These are phyloP conservation scores for Aspergillus clavatus DNA, from an alignment of 2,329 filamentous ascomycete species.

Conservation along the genomic window DNA sequence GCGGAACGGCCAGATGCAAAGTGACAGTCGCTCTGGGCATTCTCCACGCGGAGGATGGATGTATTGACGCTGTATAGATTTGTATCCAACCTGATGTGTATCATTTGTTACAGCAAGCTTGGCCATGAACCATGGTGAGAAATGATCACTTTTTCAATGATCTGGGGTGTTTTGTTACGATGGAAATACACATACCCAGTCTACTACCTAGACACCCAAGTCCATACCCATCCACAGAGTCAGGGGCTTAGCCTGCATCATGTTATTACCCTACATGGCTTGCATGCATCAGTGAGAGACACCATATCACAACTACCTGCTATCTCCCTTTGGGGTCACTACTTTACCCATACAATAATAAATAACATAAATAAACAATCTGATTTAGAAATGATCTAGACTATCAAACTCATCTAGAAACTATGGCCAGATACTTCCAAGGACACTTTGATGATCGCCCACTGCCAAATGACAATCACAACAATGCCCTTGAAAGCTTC, in stretches of 20 bases:
- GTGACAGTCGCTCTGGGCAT: constrained; percentile 12
- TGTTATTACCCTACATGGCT: not conserved
- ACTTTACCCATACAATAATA: no score
- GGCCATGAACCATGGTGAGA: no score
- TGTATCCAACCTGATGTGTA: not conserved
- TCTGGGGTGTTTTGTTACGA: no score
- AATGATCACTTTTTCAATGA: no score
- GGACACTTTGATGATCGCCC: not conserved
- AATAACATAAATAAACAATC: no score
- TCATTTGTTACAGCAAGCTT: no score
- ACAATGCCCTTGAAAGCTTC: not conserved
- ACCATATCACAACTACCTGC: no score
- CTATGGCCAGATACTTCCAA: not conserved
- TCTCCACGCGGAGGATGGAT: constrained; percentile 9
- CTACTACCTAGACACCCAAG: no score
- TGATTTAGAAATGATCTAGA: not conserved
- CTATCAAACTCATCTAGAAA: not conserved
- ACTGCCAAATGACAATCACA: no score
- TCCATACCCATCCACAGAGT: no score
- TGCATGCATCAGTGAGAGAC: not conserved
- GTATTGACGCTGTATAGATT: not conserved
- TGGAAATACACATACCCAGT: not conserved
- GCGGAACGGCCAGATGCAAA: not conserved
- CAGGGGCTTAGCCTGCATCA: no score
- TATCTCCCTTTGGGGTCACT: no score